These are phyloP conservation scores for Stevia rebaudiana DNA, from an alignment of 140 eudicot genomes.

Conservation along the genomic window DNA sequence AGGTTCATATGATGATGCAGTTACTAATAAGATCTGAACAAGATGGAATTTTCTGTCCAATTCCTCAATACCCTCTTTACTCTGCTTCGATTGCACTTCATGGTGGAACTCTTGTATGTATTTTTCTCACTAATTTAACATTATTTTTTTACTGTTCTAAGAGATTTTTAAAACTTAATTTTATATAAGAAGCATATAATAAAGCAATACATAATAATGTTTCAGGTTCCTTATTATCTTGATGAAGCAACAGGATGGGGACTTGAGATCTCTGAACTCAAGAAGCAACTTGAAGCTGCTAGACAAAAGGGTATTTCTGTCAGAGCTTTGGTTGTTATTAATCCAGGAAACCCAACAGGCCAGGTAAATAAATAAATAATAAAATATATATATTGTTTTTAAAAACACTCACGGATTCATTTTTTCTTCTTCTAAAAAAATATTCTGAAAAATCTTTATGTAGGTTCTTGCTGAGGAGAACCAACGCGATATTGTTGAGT, in stretches of 20 bases:
- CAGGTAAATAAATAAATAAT: slow-evolving; percentile 39
- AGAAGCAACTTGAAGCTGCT: slow-evolving; percentile 74
- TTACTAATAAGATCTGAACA: slow-evolving; percentile 5
- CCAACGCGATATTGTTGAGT: slow-evolving; percentile 82
- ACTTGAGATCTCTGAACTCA: slow-evolving; percentile 74
- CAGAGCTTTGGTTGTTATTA: slow-evolving; percentile 93
- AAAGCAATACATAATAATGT: slow-evolving; percentile 1
- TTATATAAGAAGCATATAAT: neutral
- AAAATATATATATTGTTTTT: neutral
- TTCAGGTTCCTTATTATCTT: slow-evolving; percentile 95
- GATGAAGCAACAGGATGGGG: slow-evolving; percentile 99
- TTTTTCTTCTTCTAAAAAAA: neutral
- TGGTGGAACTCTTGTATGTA: slow-evolving; percentile 19
- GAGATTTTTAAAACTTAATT: neutral
- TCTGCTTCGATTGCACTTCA: slow-evolving; percentile 16
- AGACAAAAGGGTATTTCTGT: slow-evolving; percentile 71
- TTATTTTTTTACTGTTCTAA: neutral
- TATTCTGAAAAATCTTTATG: neutral
- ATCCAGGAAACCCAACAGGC: slow-evolving; percentile 98
- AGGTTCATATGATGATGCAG: slow-evolving; percentile 21
- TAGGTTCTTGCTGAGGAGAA: slow-evolving; percentile 92
- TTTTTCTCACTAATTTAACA: neutral
- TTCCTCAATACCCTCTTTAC: slow-evolving; percentile 20
- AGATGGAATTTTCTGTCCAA: slow-evolving; percentile 17
- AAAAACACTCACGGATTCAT: neutral